Base-by-base conservation (phyloP, 2,329 filamentous ascomycete species). In the Trichoderma sp. region DNA sequence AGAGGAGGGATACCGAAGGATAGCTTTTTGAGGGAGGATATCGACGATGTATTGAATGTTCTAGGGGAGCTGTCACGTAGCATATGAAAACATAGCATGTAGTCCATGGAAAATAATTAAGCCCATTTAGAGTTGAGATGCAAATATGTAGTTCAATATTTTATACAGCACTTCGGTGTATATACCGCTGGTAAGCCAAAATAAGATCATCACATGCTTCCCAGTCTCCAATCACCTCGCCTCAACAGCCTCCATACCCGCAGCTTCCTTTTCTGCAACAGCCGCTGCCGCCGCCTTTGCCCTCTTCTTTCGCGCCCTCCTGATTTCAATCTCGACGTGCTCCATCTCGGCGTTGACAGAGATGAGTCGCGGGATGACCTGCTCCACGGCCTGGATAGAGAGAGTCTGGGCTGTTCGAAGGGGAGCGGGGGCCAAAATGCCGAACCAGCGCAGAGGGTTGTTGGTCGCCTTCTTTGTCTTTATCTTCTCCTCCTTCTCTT, bases 281-380 rank as follows among this genome's bases (percentile, higher is more conserved):
- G 82, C 79, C 4, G 78, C 71, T 26, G 82, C 80, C 2, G 78
- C 68, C 1, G 81, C 82, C 78, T 88, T 88, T 30, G 84, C 83
- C 43, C 86, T 81, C 80, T 79, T 85, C 81, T 90, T 90, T 71
- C 85, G 82, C 43, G 86, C 87, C 71, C 91, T 83, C 47, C 91
- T 85, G 68, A 95, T 89, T 74, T 92, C 87, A 66, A 91, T 88
- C 82, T 94, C 92, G 6, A 93, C 78, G n/a, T 81, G 81, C 15
- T 84, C 83, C 87, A 95, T 89, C 76, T 89, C 85, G 32, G 84
- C 84, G 43, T 85, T 84, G n/a, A 92, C 79, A 1, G 85, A 86
- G 7, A 85, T 85, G 9, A 94, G 81, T 50, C 81, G 81, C 1
- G 89, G 86, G 2, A 94, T 80, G 4, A 91, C 79, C 0, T 85